Evolutionary conservation across 495 filamentous ascomycete genomes (phyloP).

Genomic region (Penicillium tannophilum): DNA sequence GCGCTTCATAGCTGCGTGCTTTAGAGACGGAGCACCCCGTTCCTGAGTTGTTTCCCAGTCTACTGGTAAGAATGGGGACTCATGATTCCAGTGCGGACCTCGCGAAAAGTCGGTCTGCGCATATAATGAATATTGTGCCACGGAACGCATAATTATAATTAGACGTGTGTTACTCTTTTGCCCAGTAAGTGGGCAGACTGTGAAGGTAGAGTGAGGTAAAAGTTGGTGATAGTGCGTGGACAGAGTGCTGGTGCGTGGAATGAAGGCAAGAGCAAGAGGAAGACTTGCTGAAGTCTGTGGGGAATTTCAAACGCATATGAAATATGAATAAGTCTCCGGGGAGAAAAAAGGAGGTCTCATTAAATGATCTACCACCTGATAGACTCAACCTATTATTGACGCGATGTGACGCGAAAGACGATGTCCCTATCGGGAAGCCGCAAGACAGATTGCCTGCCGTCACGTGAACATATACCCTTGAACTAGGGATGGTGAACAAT

Average conservation of each 20-base stretch:
- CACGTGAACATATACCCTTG: neutral
- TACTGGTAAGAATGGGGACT: constrained; percentile 5
- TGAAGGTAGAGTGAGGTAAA: neutral
- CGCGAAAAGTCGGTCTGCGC: constrained; percentile 2
- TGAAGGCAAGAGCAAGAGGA: neutral
- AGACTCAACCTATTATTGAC: neutral
- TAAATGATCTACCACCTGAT: too few species aligned
- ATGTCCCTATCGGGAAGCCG: neutral
- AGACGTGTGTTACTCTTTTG: neutral
- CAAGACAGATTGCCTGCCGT: neutral
- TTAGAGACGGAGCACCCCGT: neutral
- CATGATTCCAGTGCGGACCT: constrained; percentile 7
- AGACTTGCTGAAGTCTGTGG: neutral
- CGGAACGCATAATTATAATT: neutral
- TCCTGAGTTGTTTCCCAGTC: neutral
- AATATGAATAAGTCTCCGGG: too few species aligned
- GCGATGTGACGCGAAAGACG: neutral
- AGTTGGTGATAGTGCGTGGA: neutral
- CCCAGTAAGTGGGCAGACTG: neutral
- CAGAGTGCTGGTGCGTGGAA: neutral
- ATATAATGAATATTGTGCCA: neutral
- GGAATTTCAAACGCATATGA: neutral
- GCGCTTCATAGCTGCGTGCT: neutral
- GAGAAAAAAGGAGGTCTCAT: too few species aligned
- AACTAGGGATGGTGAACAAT: neutral